A percentile compares a stretch with the other conserved stretches of the same genome.
These are phyloP conservation scores for Phoma herbarum DNA, from an alignment of 2,329 filamentous ascomycete genomes.

Conservation along the genomic window DNA sequence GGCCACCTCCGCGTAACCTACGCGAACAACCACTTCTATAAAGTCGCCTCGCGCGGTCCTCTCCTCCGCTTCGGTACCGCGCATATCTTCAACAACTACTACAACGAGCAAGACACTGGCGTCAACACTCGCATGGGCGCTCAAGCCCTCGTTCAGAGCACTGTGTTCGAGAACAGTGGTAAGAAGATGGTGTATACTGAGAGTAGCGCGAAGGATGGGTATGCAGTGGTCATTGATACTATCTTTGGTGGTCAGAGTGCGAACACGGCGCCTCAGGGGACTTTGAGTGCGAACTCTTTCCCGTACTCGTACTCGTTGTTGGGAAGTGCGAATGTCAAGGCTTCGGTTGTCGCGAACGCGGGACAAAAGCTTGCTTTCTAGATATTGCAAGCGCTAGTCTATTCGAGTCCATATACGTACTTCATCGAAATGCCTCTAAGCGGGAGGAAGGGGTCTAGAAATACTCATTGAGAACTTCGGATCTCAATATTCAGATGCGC, in stretches of 20 bases:
- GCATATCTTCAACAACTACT: conserved; percentile 66
- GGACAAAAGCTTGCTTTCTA: conserved; percentile 31
- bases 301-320: conserved; percentile 63
- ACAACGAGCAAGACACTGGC: conserved; percentile 44
- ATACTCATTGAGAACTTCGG: not conserved
- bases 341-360: conserved; percentile 50
- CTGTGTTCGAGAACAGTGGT: conserved; percentile 65
- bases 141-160: conserved; percentile 54
- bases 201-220: conserved; percentile 56
- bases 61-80: conserved; percentile 71
- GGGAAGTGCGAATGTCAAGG: conserved; percentile 59
- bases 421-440: no score
- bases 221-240: conserved; percentile 56
- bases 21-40: conserved; percentile 71
- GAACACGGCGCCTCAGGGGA: conserved; percentile 61
- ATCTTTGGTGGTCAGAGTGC: conserved; percentile 50
- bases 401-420: no score
- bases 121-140: conserved; percentile 55
- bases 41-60: conserved; percentile 69
- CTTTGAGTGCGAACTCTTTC: conserved; percentile 55
- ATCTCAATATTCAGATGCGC: not conserved
- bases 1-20: conserved; percentile 71
- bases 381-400: no score
- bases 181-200: conserved; percentile 66
- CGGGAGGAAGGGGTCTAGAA: no score